Evolutionary conservation across 257 asterid species (phyloP).

Genomic region (Rehmannia glutinosa): DNA sequence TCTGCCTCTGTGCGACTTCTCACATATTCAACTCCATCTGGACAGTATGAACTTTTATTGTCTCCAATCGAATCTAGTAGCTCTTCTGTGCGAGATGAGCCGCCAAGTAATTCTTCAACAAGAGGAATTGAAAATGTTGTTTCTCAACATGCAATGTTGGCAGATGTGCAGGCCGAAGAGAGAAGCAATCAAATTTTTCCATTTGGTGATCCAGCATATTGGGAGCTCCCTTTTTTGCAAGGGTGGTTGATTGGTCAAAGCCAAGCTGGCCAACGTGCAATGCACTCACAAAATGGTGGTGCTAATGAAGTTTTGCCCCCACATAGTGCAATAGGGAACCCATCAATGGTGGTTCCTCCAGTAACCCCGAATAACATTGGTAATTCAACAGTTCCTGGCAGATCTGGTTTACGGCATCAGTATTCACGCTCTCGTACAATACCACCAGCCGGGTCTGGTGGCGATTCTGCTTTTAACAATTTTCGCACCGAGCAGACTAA

Average conservation of each 20-base stretch:
- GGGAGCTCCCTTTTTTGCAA: slow-evolving; percentile 96
- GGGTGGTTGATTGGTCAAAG: slow-evolving; percentile 98
- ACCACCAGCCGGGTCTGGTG: slow-evolving; percentile 42
- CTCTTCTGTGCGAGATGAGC: slow-evolving; percentile 52
- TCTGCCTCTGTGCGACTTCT: slow-evolving; percentile 79
- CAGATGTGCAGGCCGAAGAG: slow-evolving; percentile 61
- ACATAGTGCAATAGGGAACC: slow-evolving; percentile 39
- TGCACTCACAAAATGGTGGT: slow-evolving; percentile 52
- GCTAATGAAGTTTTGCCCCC: slow-evolving; percentile 42
- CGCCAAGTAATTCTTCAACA: slow-evolving; percentile 36
- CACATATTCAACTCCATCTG: slow-evolving; percentile 92
- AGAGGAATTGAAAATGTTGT: slow-evolving; percentile 43
- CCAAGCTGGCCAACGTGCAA: slow-evolving; percentile 71
- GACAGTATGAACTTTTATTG: slow-evolving; percentile 82
- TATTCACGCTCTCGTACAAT: slow-evolving; percentile 55
- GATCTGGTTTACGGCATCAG: slow-evolving; percentile 69
- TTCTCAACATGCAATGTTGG: slow-evolving; percentile 71
- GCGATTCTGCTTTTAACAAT: slow-evolving; percentile 39
- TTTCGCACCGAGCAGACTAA: slow-evolving; percentile 42
- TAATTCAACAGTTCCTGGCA: slow-evolving; percentile 50
- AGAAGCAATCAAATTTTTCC: slow-evolving; percentile 70
- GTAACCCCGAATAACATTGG: slow-evolving; percentile 31
- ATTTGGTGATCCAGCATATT: slow-evolving; percentile 76
- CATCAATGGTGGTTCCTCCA: slow-evolving; percentile 38
- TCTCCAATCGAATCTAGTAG: slow-evolving; percentile 56